These are phyloP conservation scores for Auricularia sp. DNA, from an alignment of 768 basidiomycete genomes.

Conservation along the genomic window DNA sequence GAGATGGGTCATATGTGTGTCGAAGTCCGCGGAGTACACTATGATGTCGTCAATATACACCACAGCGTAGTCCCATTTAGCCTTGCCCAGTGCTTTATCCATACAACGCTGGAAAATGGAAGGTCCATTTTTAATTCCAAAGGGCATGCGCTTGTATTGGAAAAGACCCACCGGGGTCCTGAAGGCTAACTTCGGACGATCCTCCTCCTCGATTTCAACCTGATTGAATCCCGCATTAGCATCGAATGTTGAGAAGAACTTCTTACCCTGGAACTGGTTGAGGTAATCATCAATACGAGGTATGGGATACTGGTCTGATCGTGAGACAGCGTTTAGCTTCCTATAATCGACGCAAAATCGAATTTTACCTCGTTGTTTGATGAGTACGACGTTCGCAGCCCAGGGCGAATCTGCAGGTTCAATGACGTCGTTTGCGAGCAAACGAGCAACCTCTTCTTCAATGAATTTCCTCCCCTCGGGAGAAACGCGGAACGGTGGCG, in stretches of 20 bases:
- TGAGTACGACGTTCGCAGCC: conserved; percentile 24
- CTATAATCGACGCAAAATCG: conserved; percentile 21
- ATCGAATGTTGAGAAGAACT: conserved; percentile 27
- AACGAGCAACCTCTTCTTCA: no score
- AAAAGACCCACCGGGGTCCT: conserved; percentile 27
- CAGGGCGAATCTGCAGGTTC: conserved; percentile 32
- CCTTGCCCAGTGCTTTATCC: no score
- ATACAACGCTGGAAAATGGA: no score
- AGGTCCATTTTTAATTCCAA: conserved; percentile 21
- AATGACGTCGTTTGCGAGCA: conserved; percentile 22
- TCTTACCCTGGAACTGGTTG: conserved; percentile 21
- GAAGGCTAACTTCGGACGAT: conserved; percentile 29
- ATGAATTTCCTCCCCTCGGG: no score
- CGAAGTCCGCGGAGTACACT: no score
- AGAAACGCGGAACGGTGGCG: no score
- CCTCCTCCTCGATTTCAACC: conserved; percentile 8
- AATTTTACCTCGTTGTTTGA: conserved; percentile 21
- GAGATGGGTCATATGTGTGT: no score
- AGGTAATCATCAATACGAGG: conserved; percentile 19
- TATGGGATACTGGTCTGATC: conserved; percentile 22
- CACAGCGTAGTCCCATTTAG: no score
- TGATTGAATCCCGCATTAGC: conserved; percentile 28
- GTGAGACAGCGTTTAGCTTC: conserved; percentile 17
- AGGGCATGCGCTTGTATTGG: conserved; percentile 35
- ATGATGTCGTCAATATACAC: no score